Evolutionary conservation across 257 asterid species (phyloP).

Genomic region (Petunia secreta): DNA sequence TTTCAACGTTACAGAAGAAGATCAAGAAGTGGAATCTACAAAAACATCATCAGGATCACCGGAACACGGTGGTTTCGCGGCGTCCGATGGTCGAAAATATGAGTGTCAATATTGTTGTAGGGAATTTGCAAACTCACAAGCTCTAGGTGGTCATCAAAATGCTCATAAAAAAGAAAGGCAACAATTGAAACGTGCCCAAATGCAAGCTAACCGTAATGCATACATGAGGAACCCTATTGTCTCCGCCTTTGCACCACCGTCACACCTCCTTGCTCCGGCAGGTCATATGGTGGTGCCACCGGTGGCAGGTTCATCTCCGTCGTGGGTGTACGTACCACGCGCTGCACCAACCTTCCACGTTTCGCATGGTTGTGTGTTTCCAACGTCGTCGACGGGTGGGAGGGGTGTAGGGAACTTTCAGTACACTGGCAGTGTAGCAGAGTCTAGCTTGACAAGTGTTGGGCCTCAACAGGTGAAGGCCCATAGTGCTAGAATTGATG

Average conservation of each 20-base stretch:
- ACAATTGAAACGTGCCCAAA: constrained; percentile 87
- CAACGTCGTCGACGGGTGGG: constrained; percentile 44
- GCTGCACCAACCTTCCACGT: constrained; percentile 68
- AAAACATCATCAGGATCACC: constrained; percentile 48
- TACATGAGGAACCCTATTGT: constrained; percentile 90
- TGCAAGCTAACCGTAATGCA: constrained; percentile 83
- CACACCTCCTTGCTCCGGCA: constrained; percentile 74
- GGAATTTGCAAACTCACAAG: constrained; percentile 96
- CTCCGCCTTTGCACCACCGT: constrained; percentile 81
- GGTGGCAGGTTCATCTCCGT: constrained; percentile 37
- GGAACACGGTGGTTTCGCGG: constrained; percentile 47
- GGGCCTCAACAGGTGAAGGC: constrained; percentile 66
- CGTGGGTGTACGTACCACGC: constrained; percentile 85
- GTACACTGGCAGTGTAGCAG: constrained; percentile 55
- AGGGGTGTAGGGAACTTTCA: constrained; percentile 51
- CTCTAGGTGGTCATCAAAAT: constrained; percentile 95
- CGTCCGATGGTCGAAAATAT: constrained; percentile 76
- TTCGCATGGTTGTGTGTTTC: constrained; percentile 74
- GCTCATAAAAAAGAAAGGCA: constrained; percentile 97
- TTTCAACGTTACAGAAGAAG: constrained; percentile 67
- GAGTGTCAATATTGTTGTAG: constrained; percentile 97
- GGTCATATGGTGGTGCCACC: constrained; percentile 44
- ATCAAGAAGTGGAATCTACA: constrained; percentile 49
- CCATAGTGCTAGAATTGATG: constrained; percentile 60
- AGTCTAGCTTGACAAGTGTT: constrained; percentile 51